phyloP scores from a whole-genome alignment of 495 filamentous ascomycete species.

The Clohesyomyces aquaticus region DNA sequence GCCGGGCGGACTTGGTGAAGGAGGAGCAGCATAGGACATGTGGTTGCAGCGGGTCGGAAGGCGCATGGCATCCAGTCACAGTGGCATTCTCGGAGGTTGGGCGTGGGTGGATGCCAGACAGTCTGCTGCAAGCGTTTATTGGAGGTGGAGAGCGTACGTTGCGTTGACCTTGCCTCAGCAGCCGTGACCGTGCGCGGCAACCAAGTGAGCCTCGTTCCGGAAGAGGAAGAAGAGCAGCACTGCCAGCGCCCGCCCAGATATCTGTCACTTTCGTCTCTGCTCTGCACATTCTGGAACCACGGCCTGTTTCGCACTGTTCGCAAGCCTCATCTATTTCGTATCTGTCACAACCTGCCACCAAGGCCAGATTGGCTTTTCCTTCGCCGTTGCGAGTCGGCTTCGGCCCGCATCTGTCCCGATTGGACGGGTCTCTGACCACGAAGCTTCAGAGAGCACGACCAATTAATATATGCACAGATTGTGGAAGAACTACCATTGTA shows the following conservation, averaged over 20 bases:
- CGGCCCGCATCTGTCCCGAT: conserved; percentile 4
- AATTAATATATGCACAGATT: conserved; percentile 5
- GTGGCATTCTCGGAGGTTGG: conserved; percentile 27
- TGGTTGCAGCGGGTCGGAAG: conserved; percentile 16
- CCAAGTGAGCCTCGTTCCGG: conserved; percentile 4
- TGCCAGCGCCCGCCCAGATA: no score
- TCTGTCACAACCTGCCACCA: neutral
- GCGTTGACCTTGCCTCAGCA: conserved; percentile 20
- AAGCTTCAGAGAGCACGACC: neutral
- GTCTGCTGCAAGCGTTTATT: conserved; percentile 10
- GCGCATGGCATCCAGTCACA: conserved; percentile 37
- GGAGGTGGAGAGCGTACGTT: conserved; percentile 20
- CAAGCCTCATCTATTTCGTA: neutral
- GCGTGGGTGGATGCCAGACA: conserved; percentile 6
- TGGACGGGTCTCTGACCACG: neutral
- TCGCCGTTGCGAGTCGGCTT: conserved; percentile 12
- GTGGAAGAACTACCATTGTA: neutral
- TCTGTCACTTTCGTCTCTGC: no score
- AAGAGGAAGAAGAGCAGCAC: no score
- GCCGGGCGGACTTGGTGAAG: conserved; percentile 28
- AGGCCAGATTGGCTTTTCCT: conserved; percentile 23
- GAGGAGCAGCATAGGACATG: conserved; percentile 39
- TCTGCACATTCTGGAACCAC: neutral
- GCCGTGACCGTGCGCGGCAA: conserved; percentile 20
- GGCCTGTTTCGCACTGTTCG: neutral